Evolutionary conservation across 306 rosid genomes (phyloP), one percentile per base, ranked within the genome.

Genomic region (Cercis canadensis): DNA sequence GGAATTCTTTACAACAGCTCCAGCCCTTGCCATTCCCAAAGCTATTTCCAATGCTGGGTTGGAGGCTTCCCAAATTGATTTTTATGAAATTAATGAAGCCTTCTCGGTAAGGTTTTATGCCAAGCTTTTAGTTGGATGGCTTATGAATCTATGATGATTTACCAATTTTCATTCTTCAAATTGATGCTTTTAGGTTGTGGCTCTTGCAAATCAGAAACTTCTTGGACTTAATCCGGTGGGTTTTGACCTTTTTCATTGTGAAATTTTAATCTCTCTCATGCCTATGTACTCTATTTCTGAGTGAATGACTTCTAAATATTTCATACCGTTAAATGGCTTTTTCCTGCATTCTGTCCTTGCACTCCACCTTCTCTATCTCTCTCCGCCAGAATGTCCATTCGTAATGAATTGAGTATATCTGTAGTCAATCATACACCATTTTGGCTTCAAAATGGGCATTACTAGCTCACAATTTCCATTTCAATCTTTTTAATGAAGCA

Each of bases 31-130:
- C 58, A 87, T 95, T 76, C 99, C 99, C 33, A 95, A 91, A 87
- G 97, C 99, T 57, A 77, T 95, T 70, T 77, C 90, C 74, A 72
- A 85, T 62, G 93, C 99, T 43, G 90, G 97, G 71, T 88, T 95
- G 87, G 92, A 86, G 70, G 77, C 82, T 62, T 87, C 90, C 44
- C 78, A 91, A 79, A 80, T 95, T 75, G 96, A 95, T 67, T 87
- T 86, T 72, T 95, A 95, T 45, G 97, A 95, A 82, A 92, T 95
- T 37, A 95, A 95, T 43, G 99, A 95, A 89, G 99, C 99, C 60
- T 95, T 95, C 24, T 78, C 99, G 69, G 99, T 92, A 90, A 78
- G 88, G 45, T 79, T 65, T 67, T 21, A 11, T 49, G 29, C 46
- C 61, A 18, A 61, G 13, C 49, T 19, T 73, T 33, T 76, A 59